Evolutionary conservation across 345 rosid species (phyloP), one percentile per base, ranked within the genome.

Genomic region (Ricinus communis): DNA sequence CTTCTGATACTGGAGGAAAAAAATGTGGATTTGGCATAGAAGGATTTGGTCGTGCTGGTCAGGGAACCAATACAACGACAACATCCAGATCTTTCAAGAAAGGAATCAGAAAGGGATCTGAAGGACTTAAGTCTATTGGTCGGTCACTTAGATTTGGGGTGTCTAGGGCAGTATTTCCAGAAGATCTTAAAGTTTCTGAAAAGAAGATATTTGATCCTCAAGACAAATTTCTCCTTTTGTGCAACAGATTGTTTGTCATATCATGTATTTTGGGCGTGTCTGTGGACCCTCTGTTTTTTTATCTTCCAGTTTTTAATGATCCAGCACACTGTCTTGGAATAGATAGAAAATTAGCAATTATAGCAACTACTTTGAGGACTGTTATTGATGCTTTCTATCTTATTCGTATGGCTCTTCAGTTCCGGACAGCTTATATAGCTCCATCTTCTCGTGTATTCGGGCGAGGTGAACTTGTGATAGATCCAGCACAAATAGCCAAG

Each of bases 361-460:
- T 77, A 4, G 93, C 92, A 22, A 88, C 97, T 45, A 89, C 91
- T n/a, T 69, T 95, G 71, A 77, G 99, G 77, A 88, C 93, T 1
- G n/a, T 83, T 22, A 50, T 89, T 28, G 99, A 95, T 90, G 81
- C 18, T 52, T 92, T 91, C 83, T 95, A 95, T 82, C 96, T 95
- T 74, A 74, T 90, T 25, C 99, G 78, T 71, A 95, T 95, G 91
- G 88, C 85, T 72, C 91, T 95, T 31, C 97, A 83, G 85, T 95
- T 95, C 80, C 93, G 97, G 70, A 95, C 99, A 40, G 99, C 97
- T 74, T 95, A 86, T 79, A 89, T 95, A 21, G 97, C 97, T 1
- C 99, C 97, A 36, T 92, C 97, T 74, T 95, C 99, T 65, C 91
- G 97, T 70, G 97, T 92, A 66, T 95, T 95, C 62, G 99, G 99